Conservation (phyloP, 2,329 filamentous ascomycete species). For the Pseudogymnoascus sp. region DNA sequence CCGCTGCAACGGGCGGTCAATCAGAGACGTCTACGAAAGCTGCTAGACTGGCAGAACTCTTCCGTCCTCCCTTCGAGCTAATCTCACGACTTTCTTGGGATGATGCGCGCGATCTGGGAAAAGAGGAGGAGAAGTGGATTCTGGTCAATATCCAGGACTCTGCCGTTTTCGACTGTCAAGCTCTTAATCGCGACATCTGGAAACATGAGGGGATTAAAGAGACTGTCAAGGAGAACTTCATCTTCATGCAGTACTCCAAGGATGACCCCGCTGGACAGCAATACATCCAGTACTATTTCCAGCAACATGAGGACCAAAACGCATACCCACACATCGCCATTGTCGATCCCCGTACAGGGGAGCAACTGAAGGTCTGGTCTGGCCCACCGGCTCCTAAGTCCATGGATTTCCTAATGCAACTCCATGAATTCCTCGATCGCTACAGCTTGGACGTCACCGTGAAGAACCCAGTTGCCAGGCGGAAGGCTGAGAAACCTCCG, state of each 20-base stretch:
- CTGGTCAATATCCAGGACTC: slow-evolving; percentile 92
- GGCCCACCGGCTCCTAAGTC: slow-evolving; percentile 69
- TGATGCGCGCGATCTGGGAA: slow-evolving; percentile 73
- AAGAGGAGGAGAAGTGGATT: slow-evolving; percentile 86
- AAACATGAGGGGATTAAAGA: slow-evolving; percentile 72
- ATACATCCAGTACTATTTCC: slow-evolving; percentile 87
- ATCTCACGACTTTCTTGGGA: slow-evolving; percentile 79
- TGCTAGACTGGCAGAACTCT: slow-evolving; percentile 79
- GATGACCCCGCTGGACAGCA: slow-evolving; percentile 68
- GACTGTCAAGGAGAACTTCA: slow-evolving; percentile 83
- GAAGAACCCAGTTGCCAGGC: slow-evolving; percentile 84
- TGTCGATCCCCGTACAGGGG: slow-evolving; percentile 87
- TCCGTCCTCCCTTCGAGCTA: slow-evolving; percentile 83
- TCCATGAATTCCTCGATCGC: slow-evolving; percentile 93
- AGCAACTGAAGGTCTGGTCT: slow-evolving; percentile 95
- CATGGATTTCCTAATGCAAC: slow-evolving; percentile 77
- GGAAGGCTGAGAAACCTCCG: slow-evolving; percentile 61
- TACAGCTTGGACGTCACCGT: slow-evolving; percentile 83
- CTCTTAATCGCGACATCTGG: slow-evolving; percentile 92
- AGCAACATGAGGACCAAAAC: slow-evolving; percentile 67
- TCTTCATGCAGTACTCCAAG: slow-evolving; percentile 92
- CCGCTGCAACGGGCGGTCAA: slow-evolving; percentile 54
- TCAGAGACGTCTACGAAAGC: slow-evolving; percentile 61
- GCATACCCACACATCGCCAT: slow-evolving; percentile 96
- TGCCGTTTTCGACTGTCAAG: slow-evolving; percentile 88